A percentile compares a stretch with the other conserved stretches of the same genome.
Evolutionary conservation across 371 early-diverging fungal species (phyloP).

Genomic region (Zychaea mexicana): DNA sequence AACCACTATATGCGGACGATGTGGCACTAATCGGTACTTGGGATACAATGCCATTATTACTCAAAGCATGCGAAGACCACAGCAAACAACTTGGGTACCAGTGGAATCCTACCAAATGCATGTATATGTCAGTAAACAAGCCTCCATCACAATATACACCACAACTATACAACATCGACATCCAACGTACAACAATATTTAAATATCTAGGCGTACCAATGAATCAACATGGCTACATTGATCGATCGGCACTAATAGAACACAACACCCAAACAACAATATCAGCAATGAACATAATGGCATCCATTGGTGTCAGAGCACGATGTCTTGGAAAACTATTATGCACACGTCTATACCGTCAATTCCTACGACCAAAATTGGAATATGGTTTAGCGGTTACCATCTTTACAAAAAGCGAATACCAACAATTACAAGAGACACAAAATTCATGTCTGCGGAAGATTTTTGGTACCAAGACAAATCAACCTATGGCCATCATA

Average conservation of each 20-base stretch:
- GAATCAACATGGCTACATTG: neutral
- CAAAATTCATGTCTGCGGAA: conserved; percentile 20
- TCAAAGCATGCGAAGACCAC: conserved; percentile 1
- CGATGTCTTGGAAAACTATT: conserved; percentile 4
- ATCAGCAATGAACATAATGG: neutral
- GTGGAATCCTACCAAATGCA: conserved; percentile 20
- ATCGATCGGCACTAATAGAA: neutral
- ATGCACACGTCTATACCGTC: neutral
- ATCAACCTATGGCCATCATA: conserved; percentile 14
- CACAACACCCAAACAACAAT: neutral
- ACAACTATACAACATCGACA: neutral
- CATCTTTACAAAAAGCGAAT: neutral
- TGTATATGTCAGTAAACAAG: neutral
- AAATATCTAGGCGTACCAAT: conserved; percentile 16
- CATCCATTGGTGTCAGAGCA: neutral
- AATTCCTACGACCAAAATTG: conserved; percentile 17
- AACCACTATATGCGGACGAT: conserved; percentile 11
- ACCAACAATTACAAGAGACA: neutral
- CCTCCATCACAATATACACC: neutral
- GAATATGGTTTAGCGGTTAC: conserved; percentile 14
- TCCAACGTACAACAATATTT: neutral
- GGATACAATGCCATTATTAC: conserved; percentile 2
- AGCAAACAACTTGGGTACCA: conserved; percentile 12
- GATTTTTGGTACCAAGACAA: conserved; percentile 12
- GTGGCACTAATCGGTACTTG: conserved; percentile 12